These are phyloP conservation scores for Dothistroma pini DNA, from an alignment of 2,329 filamentous ascomycete genomes.

Conservation along the genomic window DNA sequence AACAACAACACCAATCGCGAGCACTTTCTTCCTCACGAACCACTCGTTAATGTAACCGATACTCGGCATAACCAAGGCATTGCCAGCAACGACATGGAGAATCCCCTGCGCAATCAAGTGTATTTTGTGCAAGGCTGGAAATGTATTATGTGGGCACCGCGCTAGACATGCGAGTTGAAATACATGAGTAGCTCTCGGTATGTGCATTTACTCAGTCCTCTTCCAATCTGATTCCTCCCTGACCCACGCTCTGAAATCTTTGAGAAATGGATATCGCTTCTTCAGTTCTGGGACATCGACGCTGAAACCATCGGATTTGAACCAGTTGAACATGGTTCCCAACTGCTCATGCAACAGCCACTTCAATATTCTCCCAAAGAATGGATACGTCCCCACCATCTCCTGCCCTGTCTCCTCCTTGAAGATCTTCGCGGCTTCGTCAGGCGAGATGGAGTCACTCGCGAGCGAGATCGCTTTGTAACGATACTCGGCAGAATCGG, in stretches of 20 bases:
- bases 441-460: conserved; percentile 51
- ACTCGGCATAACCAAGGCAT: conserved; percentile 19
- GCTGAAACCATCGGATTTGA: background rate
- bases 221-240: conserved; percentile 2
- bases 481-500: conserved; percentile 40
- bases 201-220: background rate
- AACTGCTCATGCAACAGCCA: conserved; percentile 38
- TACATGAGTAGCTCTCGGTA: too few species aligned
- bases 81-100: conserved; percentile 33
- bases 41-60: conserved; percentile 21
- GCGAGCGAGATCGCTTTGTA: conserved; percentile 48
- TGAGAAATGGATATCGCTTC: background rate
- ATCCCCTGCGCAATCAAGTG: conserved; percentile 39
- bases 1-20: conserved; percentile 50
- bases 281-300: background rate
- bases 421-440: conserved; percentile 46
- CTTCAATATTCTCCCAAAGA: conserved; percentile 42
- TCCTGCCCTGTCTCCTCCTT: conserved; percentile 44
- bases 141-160: too few species aligned
- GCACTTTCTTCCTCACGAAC: conserved; percentile 38
- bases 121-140: background rate
- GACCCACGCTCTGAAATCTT: background rate
- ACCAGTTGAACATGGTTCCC: conserved; percentile 26
- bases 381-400: conserved; percentile 42
- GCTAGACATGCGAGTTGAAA: too few species aligned